These are phyloP conservation scores for Colletotrichum australisinense DNA, from an alignment of 2,329 filamentous ascomycete genomes.

Conservation along the genomic window DNA sequence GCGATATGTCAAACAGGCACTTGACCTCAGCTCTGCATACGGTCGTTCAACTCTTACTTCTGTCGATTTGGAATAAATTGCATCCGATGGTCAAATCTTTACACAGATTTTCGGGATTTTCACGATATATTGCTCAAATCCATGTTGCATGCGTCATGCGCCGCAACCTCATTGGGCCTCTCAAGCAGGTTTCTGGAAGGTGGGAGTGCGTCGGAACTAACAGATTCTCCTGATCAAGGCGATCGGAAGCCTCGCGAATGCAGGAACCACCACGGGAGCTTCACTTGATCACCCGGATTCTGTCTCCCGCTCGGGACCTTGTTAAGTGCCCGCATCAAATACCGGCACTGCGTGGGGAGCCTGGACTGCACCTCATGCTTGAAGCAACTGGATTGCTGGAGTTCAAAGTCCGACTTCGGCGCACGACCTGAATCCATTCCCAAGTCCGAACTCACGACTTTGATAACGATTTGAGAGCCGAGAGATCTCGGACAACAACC, in stretches of 20 bases:
- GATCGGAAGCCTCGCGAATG: neutral
- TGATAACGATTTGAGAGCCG: constrained; percentile 2
- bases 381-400: neutral
- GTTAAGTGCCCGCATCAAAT: neutral
- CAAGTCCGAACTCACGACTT: neutral
- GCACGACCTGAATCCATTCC: neutral
- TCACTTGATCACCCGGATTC: neutral
- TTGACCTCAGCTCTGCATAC: neutral
- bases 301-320: neutral
- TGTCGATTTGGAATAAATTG: neutral
- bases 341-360: neutral
- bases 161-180: too few species aligned
- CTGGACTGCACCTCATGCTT: neutral
- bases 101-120: neutral
- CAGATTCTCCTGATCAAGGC: neutral
- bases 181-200: constrained; percentile 11
- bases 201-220: constrained; percentile 8
- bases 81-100: neutral
- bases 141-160: neutral
- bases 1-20: neutral
- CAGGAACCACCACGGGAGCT: neutral
- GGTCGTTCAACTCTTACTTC: neutral
- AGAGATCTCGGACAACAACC: constrained; percentile 20
- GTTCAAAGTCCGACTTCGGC: neutral
- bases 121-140: neutral